phyloP scores from a whole-genome alignment of 2,329 filamentous ascomycete species.

The Venturiaceae sp. region DNA sequence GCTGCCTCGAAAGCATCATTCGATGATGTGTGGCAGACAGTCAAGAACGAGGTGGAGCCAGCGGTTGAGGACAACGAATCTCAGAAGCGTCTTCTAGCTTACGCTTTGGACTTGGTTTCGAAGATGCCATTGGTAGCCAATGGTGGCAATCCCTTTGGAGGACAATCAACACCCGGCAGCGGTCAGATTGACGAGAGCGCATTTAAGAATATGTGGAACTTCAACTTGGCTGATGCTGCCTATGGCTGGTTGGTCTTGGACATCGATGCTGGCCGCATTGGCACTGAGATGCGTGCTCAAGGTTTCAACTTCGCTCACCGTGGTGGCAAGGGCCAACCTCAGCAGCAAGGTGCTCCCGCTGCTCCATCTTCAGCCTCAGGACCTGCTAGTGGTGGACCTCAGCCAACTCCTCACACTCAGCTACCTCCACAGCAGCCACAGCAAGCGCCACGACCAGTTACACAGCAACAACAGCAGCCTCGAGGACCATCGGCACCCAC shows the following conservation, averaged over 20 bases:
- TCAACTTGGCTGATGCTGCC: conserved; percentile 93
- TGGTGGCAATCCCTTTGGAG: conserved; percentile 93
- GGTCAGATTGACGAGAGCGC: conserved; percentile 96
- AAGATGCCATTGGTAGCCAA: conserved; percentile 97
- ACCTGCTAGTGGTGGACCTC: conserved; percentile 25
- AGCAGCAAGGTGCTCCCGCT: conserved; percentile 25
- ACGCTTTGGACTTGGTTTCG: conserved; percentile 85
- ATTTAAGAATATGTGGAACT: conserved; percentile 99
- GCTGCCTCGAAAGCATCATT: conserved; percentile 97
- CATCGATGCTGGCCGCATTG: conserved; percentile 89
- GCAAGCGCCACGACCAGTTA: conserved; percentile 18
- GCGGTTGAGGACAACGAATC: conserved; percentile 90
- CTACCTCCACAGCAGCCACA: conserved; percentile 22
- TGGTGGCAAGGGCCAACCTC: conserved; percentile 56
- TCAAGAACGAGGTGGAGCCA: conserved; percentile 90
- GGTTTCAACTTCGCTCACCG: conserved; percentile 99
- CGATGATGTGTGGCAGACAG: conserved; percentile 98
- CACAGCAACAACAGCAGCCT: conserved; percentile 18
- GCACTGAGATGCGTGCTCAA: conserved; percentile 96
- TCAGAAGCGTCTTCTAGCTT: conserved; percentile 83
- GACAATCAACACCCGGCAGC: conserved; percentile 62
- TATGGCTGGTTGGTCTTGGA: conserved; percentile 95
- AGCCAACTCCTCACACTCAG: conserved; percentile 28
- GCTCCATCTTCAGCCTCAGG: conserved; percentile 22
- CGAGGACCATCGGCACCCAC: conserved; percentile 18